Evolutionary conservation across 345 rosid genomes (phyloP).

Genomic region (Salix dunnii): DNA sequence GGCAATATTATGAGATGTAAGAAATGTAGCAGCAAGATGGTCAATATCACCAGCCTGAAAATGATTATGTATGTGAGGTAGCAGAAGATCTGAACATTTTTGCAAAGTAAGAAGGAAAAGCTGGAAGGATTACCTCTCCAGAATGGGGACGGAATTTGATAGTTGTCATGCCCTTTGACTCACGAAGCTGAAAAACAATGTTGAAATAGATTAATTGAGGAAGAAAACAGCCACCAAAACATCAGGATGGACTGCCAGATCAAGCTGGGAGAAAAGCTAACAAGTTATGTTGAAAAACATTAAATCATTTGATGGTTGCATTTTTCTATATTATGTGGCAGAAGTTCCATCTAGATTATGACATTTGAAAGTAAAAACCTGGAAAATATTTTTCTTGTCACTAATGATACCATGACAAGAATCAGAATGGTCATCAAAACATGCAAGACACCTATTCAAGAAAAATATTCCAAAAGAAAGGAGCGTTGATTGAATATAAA

Average conservation of each 20-base stretch:
- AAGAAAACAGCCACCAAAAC: neutral
- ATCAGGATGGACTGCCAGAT: neutral
- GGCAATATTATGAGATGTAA: conserved; percentile 87
- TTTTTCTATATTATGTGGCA: neutral
- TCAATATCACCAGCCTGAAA: conserved; percentile 97
- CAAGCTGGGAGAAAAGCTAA: neutral
- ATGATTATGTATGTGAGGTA: conserved; percentile 5
- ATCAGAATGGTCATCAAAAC: neutral
- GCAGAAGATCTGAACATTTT: neutral
- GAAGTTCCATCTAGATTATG: neutral
- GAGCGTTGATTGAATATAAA: neutral
- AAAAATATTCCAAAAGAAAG: neutral
- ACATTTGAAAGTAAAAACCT: neutral
- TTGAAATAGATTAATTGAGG: conserved; percentile 5
- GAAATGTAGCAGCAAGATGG: conserved; percentile 98
- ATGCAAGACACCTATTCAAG: neutral
- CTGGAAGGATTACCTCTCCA: conserved; percentile 66
- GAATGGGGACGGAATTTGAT: conserved; percentile 94
- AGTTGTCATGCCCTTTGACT: conserved; percentile 96
- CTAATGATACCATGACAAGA: neutral
- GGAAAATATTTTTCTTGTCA: neutral
- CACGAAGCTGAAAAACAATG: conserved; percentile 72
- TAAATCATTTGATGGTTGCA: neutral
- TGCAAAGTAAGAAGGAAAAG: neutral
- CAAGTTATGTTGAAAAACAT: neutral